Base-by-base conservation (phyloP, 2,329 filamentous ascomycete species). In the Fusarium sp. region DNA sequence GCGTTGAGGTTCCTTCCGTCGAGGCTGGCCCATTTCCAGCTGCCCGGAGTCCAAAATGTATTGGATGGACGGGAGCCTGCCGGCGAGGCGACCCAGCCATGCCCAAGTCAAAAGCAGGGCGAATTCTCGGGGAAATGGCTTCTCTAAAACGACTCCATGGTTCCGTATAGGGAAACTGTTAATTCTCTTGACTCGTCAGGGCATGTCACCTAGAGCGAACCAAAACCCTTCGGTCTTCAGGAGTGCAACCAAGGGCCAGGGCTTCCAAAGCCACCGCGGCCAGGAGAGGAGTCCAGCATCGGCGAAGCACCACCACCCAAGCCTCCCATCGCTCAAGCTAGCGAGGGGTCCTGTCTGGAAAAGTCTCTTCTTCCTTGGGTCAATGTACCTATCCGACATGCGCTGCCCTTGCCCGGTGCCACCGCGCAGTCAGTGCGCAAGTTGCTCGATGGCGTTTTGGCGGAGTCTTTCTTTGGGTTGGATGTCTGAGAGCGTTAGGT, bases 391-490 rank as follows among this genome's bases (percentile, higher is more conserved):
- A 69, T 68, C 72, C 64, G 61, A 63, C 37, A 56, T 75, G 61
- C 68, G 68, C 56, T 59, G 60, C 61, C 65, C 61, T 68, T 33
- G 60, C 57, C 65, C 16, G 57, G 69, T 74, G 69, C 72, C 72
- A 74, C 68, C 57, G 22, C 58, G 58, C 29, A 75, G 72, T 74
- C 72, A 75, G 69, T 74, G 72, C 72, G 59, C 62, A 52, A 59
- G 62, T 56, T 66, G 43, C 60, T 43, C 65, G 68, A 72, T 69
- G 72, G 72, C 61, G 71, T 74, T 74, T 56, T 62, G 69, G 33
- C 60, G 64, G 67, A 74, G 64, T 33, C 64, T 58, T 58, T 61
- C 64, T 58, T 58, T 61, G 61, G 45, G 39, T 41, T 52, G 50
- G 39, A 37, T 37, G 45, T 63, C 62, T 35, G 18, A 41, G 54